phyloP scores from a whole-genome alignment of 2,329 filamentous ascomycete species.

The Orbilia ellipsospora region DNA sequence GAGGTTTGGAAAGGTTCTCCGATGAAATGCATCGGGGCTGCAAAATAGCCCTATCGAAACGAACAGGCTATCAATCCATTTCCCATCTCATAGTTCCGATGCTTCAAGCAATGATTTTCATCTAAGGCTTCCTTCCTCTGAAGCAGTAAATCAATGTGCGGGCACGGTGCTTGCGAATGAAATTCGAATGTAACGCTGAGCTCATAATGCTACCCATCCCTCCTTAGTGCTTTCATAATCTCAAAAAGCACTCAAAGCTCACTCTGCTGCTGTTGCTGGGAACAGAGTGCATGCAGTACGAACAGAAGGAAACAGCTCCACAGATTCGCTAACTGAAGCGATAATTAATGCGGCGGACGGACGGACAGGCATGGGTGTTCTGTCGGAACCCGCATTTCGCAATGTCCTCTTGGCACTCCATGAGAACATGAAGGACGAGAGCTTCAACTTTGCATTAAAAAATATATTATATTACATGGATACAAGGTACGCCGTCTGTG shows the following conservation, averaged over 20 bases:
- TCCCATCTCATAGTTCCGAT: background rate
- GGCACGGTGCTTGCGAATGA: too few species aligned
- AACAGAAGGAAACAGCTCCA: constrained; percentile 19
- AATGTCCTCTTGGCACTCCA: constrained; percentile 50
- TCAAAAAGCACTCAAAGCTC: background rate
- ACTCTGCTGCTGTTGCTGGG: too few species aligned
- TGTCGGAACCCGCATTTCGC: constrained; percentile 44
- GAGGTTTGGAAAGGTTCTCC: background rate
- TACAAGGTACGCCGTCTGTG: too few species aligned
- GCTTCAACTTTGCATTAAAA: constrained; percentile 4
- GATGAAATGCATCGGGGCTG: constrained; percentile 1
- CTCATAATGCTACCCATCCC: constrained; percentile 28
- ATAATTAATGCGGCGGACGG: constrained; percentile 35
- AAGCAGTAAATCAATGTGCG: too few species aligned
- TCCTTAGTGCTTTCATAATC: constrained; percentile 6
- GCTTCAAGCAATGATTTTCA: background rate
- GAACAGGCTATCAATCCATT: background rate
- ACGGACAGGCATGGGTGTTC: constrained; percentile 1
- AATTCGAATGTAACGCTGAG: constrained; percentile 29
- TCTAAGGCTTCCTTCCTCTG: background rate
- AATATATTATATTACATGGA: too few species aligned
- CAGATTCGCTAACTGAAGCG: constrained; percentile 51
- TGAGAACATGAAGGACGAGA: background rate
- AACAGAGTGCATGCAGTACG: constrained; percentile 19
- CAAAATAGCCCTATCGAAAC: constrained; percentile 1